Evolutionary conservation across 2,329 filamentous ascomycete genomes (phyloP).

Genomic region (Fusarium sacchari): DNA sequence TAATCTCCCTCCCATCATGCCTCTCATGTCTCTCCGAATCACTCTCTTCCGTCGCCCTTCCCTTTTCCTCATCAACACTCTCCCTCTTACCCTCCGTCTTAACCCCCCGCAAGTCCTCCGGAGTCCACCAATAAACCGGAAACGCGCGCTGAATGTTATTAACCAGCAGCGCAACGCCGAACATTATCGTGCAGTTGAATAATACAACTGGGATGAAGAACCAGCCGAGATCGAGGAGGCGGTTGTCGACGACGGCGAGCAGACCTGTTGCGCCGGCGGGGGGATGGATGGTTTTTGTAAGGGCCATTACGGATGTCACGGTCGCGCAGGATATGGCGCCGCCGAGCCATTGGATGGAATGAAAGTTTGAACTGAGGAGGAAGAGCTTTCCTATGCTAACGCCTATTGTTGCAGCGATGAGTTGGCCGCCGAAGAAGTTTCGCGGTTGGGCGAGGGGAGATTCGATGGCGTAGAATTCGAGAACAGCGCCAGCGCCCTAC

Average conservation of each 20-base stretch:
- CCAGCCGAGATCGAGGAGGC: constrained; percentile 71
- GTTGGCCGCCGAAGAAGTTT: constrained; percentile 74
- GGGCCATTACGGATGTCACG: constrained; percentile 71
- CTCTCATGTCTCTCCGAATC: constrained; percentile 27
- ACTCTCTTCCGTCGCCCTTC: constrained; percentile 19
- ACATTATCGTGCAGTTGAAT: constrained; percentile 69
- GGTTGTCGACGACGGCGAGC: constrained; percentile 69
- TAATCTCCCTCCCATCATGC: constrained; percentile 43
- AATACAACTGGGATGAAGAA: constrained; percentile 71
- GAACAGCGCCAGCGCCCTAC: constrained; percentile 78
- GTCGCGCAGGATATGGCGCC: constrained; percentile 72
- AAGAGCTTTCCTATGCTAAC: constrained; percentile 74
- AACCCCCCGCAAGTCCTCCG: constrained; percentile 44
- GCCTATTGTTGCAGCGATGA: constrained; percentile 69
- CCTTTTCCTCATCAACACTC: constrained; percentile 29
- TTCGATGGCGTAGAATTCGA: constrained; percentile 77
- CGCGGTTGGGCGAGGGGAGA: constrained; percentile 79
- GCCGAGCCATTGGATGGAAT: constrained; percentile 69
- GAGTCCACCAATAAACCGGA: constrained; percentile 77
- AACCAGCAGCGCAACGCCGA: constrained; percentile 68
- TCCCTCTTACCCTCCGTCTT: neutral
- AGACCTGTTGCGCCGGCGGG: constrained; percentile 80
- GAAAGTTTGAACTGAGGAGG: constrained; percentile 56
- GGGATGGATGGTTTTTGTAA: constrained; percentile 78
- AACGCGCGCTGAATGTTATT: constrained; percentile 76